phyloP scores from a whole-genome alignment of 306 rosid genomes.

The Prunus campanulata region DNA sequence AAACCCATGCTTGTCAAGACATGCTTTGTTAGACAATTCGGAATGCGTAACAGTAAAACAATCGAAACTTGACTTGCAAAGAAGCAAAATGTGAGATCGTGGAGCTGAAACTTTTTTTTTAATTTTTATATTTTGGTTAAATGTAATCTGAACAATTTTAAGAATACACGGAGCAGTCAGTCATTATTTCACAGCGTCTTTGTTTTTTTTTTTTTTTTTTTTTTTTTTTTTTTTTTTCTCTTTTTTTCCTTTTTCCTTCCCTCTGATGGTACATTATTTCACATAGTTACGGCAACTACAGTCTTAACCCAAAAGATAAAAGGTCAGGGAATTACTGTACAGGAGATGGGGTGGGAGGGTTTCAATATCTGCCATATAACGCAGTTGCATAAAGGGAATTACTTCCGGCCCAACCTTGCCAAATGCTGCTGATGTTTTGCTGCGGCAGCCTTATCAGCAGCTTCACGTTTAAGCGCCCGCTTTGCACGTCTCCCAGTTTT shows the following conservation, averaged over 20 bases:
- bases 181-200: slow-evolving; percentile 7
- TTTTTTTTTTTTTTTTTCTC: no score
- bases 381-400: slow-evolving; percentile 20
- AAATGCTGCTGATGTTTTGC: slow-evolving; percentile 72
- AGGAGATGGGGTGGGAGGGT: not conserved
- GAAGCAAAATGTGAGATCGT: not conserved
- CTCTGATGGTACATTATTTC: slow-evolving; percentile 5
- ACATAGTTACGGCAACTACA: not conserved
- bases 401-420: slow-evolving; percentile 61
- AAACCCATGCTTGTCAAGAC: no score
- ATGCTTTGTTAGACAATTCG: no score
- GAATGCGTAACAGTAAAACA: not conserved
- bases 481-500: slow-evolving; percentile 75
- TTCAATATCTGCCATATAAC: not conserved
- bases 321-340: slow-evolving; percentile 24
- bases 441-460: slow-evolving; percentile 83
- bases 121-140: not conserved
- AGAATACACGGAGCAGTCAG: not conserved
- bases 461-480: slow-evolving; percentile 82
- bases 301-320: not conserved
- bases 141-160: not conserved
- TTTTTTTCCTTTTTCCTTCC: no score
- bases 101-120: not conserved
- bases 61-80: not conserved
- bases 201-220: no score